These are phyloP conservation scores for Albifimbria verrucaria DNA, from an alignment of 2,329 filamentous ascomycete genomes.

Conservation along the genomic window DNA sequence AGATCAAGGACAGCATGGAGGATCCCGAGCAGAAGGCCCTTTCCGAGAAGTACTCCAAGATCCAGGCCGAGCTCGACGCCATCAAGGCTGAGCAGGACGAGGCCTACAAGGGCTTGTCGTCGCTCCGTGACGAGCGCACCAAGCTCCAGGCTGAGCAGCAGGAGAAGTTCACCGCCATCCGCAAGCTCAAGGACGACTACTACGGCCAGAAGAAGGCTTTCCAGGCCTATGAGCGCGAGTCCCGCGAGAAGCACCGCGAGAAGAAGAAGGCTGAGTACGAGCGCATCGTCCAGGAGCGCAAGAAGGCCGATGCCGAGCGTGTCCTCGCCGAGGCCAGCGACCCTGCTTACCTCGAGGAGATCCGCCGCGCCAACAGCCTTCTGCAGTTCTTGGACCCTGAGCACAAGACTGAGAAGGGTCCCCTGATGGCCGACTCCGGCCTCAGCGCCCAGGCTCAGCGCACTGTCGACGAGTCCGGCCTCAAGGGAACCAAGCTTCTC, in stretches of 20 bases:
- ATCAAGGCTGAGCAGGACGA: conserved; percentile 93
- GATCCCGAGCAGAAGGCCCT: conserved; percentile 88
- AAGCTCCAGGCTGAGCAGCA: conserved; percentile 83
- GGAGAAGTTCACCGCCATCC: conserved; percentile 77
- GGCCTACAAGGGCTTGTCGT: conserved; percentile 82
- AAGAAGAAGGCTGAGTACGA: conserved; percentile 79
- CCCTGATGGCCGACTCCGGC: conserved; percentile 62
- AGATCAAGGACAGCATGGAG: conserved; percentile 84
- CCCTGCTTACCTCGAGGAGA: conserved; percentile 89
- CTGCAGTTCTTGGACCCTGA: conserved; percentile 88
- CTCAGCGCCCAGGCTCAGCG: conserved; percentile 77
- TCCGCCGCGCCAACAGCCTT: conserved; percentile 80
- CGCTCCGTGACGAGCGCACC: conserved; percentile 79
- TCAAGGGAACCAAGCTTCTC: conserved; percentile 81
- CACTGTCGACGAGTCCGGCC: conserved; percentile 76
- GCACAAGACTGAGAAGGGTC: conserved; percentile 63
- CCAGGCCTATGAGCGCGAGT: conserved; percentile 79
- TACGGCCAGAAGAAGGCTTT: conserved; percentile 79
- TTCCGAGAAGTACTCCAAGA: conserved; percentile 78
- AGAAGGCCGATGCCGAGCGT: conserved; percentile 72
- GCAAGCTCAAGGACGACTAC: conserved; percentile 86
- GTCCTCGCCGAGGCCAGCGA: conserved; percentile 78
- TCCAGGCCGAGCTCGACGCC: conserved; percentile 82
- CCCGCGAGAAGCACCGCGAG: conserved; percentile 72
- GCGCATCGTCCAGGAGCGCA: conserved; percentile 65